Evolutionary conservation across 352 stramenopile species (phyloP), one percentile per base, ranked within the genome.

Genomic region (Phytophthora pseudosyringae): DNA sequence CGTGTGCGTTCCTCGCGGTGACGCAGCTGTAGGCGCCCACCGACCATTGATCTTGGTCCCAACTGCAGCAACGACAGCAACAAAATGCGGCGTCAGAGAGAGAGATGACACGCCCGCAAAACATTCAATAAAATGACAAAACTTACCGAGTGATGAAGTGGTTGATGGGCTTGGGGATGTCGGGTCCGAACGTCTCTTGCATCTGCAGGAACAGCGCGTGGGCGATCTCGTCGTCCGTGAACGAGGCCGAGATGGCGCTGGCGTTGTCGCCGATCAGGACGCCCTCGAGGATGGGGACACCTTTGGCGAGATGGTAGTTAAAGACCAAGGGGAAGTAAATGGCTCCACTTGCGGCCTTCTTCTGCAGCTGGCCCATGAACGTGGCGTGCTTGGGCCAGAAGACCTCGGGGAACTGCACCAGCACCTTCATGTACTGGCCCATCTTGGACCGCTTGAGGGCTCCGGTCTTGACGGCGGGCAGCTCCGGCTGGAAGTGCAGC

Each of bases 1-100:
- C 67, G 5, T 72, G 72, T 11, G 78, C 68, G 60, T 78, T 88
- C 43, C 82, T 61, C 16, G 81, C 61, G 1, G 75, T 86, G 40
- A 91, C 64, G 64, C 81, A 90, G 58, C 80, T 91, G 64, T 93
- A 94, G 1, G 81, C 79, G 3, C 81, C 86, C 5, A 75, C 64
- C 3, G 78, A 62, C 71, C 78, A 89, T 31, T 75, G 68, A 47
- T 94, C 77, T 52, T 84, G 69, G 39, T 87, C 80, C 86, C 86
- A 94, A 57, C 79, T 87, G 49, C 21, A 39, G 57, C 75, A 80
- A 49, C 29, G 35, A 50, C 38, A 65, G 31, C 28, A 44, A 29
- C 15, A 18, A 18, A 26, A 21, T 40, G 16, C 7, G 21, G 40
- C n/a, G 40, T 8, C 36, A 41, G 84, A 69, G n/a, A 35, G n/a